A percentile compares a stretch with the other conserved stretches of the same genome.
These are phyloP conservation scores for Domatiomyces catenatus DNA, from an alignment of 2,329 filamentous ascomycete genomes.

Conservation along the genomic window DNA sequence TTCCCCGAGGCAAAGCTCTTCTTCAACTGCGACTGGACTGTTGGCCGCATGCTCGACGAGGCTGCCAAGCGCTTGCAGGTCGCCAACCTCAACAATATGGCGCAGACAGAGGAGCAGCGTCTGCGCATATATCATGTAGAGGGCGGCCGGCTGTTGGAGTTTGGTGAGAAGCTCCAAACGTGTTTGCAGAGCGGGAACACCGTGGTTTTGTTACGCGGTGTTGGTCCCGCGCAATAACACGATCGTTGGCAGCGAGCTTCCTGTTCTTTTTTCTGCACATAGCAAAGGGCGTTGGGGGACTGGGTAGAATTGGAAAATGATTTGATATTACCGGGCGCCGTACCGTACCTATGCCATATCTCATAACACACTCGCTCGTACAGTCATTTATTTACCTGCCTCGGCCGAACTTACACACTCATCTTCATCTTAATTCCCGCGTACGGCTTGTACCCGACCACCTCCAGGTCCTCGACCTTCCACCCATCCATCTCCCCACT, in stretches of 20 bases:
- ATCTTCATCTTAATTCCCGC: constrained; percentile 96
- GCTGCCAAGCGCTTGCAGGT: constrained; percentile 28
- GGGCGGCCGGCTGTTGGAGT: constrained; percentile 70
- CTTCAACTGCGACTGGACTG: constrained; percentile 73
- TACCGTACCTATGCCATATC: neutral
- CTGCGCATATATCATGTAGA: constrained; percentile 87
- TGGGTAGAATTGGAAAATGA: neutral
- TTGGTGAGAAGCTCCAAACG: constrained; percentile 61
- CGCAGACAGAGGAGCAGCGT: constrained; percentile 46
- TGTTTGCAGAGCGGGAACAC: constrained; percentile 67
- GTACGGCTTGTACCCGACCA: constrained; percentile 80
- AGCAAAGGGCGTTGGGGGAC: neutral
- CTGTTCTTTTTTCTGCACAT: neutral
- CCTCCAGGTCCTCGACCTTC: constrained; percentile 72
- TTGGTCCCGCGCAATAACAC: constrained; percentile 53
- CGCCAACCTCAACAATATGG: constrained; percentile 32
- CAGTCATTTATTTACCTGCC: neutral
- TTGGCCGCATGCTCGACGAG: constrained; percentile 48
- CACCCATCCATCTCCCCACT: constrained; percentile 88
- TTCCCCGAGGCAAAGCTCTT: constrained; percentile 69
- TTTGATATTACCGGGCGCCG: neutral
- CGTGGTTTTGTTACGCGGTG: constrained; percentile 70
- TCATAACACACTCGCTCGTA: neutral
- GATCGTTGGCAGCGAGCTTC: neutral
- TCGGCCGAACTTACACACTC: constrained; percentile 49